Percentiles rank a stretch among this genome's conserved stretches.
phyloP scores from a whole-genome alignment of 2,329 filamentous ascomycete genomes.

The Cladobotryum mycophilum region DNA sequence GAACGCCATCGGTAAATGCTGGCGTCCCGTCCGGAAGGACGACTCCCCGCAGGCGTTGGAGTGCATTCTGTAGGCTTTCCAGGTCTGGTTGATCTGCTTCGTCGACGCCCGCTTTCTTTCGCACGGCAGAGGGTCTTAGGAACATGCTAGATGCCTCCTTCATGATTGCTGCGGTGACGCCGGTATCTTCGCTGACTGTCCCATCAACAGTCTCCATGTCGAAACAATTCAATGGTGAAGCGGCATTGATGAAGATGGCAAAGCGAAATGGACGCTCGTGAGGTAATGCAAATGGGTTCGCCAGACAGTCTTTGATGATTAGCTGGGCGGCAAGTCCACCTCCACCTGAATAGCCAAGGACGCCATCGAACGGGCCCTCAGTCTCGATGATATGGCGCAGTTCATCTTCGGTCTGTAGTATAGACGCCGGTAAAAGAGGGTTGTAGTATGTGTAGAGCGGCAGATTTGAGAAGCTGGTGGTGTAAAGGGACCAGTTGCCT shows the following conservation, averaged over 20 bases:
- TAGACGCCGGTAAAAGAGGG: conserved; percentile 2
- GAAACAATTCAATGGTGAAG: neutral
- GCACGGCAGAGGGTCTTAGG: conserved; percentile 1
- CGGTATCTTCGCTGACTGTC: neutral
- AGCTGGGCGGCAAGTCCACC: conserved; percentile 6
- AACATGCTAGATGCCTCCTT: conserved; percentile 1
- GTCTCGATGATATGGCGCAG: neutral
- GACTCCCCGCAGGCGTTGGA: neutral
- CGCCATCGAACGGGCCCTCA: conserved; percentile 7
- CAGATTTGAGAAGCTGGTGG: conserved; percentile 1
- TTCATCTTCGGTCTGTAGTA: conserved; percentile 5
- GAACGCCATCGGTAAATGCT: neutral
- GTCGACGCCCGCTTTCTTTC: conserved; percentile 1
- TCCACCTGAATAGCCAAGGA: conserved; percentile 8
- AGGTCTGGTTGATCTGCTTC: conserved; percentile 1
- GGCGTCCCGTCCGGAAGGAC: conserved; percentile 2
- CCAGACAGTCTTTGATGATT: neutral
- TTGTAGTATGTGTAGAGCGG: conserved; percentile 9
- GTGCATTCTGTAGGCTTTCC: neutral
- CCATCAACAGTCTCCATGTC: neutral
- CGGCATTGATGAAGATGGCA: conserved; percentile 4
- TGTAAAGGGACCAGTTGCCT: conserved; percentile 8
- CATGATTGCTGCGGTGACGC: neutral
- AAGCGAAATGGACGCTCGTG: conserved; percentile 6
- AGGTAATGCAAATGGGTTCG: neutral